Conservation (phyloP, 345 rosid genomes). For the Eucalyptus regnans region DNA sequence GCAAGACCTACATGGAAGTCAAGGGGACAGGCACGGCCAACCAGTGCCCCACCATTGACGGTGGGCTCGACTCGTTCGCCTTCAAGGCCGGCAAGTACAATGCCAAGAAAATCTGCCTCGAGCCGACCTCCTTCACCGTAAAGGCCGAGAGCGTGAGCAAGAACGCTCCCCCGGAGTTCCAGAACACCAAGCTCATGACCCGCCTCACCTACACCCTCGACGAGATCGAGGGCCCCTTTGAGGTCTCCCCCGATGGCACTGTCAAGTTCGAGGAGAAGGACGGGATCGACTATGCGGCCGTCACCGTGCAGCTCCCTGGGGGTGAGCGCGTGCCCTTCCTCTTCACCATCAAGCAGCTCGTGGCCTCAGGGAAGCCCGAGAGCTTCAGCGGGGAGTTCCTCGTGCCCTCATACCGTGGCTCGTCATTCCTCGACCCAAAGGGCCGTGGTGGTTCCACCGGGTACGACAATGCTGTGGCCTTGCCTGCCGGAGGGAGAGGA, state of each 20-base stretch:
- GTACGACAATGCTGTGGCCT: slow-evolving; percentile 79
- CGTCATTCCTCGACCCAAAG: slow-evolving; percentile 91
- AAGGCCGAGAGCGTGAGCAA: slow-evolving; percentile 79
- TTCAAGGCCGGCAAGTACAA: slow-evolving; percentile 79
- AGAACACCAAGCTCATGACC: slow-evolving; percentile 95
- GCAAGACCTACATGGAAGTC: slow-evolving; percentile 93
- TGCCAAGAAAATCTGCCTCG: slow-evolving; percentile 81
- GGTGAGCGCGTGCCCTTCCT: slow-evolving; percentile 91
- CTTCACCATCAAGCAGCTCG: slow-evolving; percentile 73
- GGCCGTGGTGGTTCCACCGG: slow-evolving; percentile 90
- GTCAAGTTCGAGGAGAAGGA: slow-evolving; percentile 77
- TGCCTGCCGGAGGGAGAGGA: slow-evolving; percentile 96
- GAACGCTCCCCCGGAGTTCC: slow-evolving; percentile 86
- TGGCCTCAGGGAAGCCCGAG: slow-evolving; percentile 77
- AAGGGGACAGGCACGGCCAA: slow-evolving; percentile 94
- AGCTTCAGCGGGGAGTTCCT: slow-evolving; percentile 59
- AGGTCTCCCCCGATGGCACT: slow-evolving; percentile 50
- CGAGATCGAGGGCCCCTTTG: slow-evolving; percentile 94
- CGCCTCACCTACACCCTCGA: slow-evolving; percentile 94
- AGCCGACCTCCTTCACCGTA: slow-evolving; percentile 97
- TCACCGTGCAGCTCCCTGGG: slow-evolving; percentile 77
- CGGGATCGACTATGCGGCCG: slow-evolving; percentile 85
- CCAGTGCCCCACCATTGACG: slow-evolving; percentile 81
- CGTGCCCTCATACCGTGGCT: slow-evolving; percentile 75
- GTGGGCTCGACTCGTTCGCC: slow-evolving; percentile 63